Evolutionary conservation across 768 basidiomycete genomes (phyloP), one percentile per base, ranked within the genome.

Genomic region (Lactarius sanguifluus): DNA sequence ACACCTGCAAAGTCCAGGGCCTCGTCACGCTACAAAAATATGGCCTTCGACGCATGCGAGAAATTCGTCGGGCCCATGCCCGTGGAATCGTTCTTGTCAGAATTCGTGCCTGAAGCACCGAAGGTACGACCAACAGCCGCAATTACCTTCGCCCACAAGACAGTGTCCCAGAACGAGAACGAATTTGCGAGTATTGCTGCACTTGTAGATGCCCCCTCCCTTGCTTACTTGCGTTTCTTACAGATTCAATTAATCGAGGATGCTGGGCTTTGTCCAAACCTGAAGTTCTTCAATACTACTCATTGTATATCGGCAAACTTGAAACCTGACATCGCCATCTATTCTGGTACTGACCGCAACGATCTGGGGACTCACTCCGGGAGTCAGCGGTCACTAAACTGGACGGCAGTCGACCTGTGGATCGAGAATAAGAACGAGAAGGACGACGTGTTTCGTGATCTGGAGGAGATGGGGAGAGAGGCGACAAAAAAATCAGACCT

Each of bases 11-110:
- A 36, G 34, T 10, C 34, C 34, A 36, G 7, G 41, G 8, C 25
- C 38, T 61, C 43, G 28, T 16, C 54, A 36, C 18, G 56, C n/a
- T 57, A 58, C 34, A 58, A 58, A 23, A 36, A 58, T 4, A 58
- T 63, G 55, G 32, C 62, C 15, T 20, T 23, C 5, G 62, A 63
- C 6, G 32, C 41, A 43, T 25, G 62, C 40, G 55, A 63, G 32
- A 63, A 57, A 45, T 57, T 57, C 30, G 62, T 63, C n/a, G 62
- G 55, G 40, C 62, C 62, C 20, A 63, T 63, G 62, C 41, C 62
- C 18, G n/a, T 57, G 0, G 13, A 23, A 13, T 1, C 5, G 10
- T 63, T 63, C 55, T 56, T 57, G n/a, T 43, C 32, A 1, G 55
- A 63, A 16, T 57, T 63, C 8, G 5, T 57, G 1, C 57, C 57